Conservation (phyloP, 2,329 filamentous ascomycete species). For the Phaeoacremonium minimum region DNA sequence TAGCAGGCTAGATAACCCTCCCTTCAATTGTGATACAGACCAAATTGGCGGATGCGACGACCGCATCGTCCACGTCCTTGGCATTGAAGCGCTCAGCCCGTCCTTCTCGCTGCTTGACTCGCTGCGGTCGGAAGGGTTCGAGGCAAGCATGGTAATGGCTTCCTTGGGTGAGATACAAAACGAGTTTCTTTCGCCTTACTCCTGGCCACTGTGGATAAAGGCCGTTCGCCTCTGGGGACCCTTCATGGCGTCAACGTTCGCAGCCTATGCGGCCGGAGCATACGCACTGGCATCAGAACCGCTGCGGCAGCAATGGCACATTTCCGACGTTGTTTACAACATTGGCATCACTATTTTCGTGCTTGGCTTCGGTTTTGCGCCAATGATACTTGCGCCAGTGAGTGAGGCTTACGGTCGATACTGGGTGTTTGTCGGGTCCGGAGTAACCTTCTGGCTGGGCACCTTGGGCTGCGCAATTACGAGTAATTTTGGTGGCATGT, state of each 20-base stretch:
- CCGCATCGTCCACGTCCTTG: background rate
- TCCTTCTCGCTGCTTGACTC: background rate
- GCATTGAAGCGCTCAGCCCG: background rate
- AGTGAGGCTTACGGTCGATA: constrained; percentile 51
- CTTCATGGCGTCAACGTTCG: constrained; percentile 47
- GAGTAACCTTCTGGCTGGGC: constrained; percentile 26
- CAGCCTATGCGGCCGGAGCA: constrained; percentile 60
- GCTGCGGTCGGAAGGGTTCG: background rate
- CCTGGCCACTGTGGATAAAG: background rate
- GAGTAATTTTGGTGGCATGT: constrained; percentile 54
- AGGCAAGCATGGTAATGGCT: background rate
- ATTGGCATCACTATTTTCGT: constrained; percentile 62
- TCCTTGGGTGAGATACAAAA: background rate
- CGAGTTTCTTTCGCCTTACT: background rate
- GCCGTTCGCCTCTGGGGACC: constrained; percentile 7
- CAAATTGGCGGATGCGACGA: background rate
- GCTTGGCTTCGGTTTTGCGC: constrained; percentile 58
- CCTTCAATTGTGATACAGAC: background rate
- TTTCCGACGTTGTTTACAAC: constrained; percentile 51
- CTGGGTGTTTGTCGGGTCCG: constrained; percentile 22
- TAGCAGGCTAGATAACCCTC: background rate
- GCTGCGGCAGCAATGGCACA: constrained; percentile 50
- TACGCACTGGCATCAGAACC: constrained; percentile 54
- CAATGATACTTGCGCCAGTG: constrained; percentile 65
- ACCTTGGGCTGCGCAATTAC: constrained; percentile 56